A percentile compares a stretch with the other conserved stretches of the same genome.
These are phyloP conservation scores for Pyricularia sp. DNA, from an alignment of 2,329 filamentous ascomycete species.

Conservation along the genomic window DNA sequence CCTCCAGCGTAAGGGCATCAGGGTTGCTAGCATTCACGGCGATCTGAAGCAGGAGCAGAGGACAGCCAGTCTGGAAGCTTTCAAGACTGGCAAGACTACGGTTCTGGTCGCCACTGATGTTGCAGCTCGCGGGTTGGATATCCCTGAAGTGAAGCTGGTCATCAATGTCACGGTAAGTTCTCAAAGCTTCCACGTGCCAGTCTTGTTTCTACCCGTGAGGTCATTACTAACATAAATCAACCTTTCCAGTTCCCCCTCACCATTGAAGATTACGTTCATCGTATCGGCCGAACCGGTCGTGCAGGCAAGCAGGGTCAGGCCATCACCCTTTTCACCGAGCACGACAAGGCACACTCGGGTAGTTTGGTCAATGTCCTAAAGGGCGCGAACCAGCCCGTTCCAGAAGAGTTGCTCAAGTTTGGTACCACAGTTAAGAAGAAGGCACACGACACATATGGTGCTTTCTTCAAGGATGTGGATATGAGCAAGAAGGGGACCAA, in stretches of 20 bases:
- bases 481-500: constrained; percentile 76
- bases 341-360: constrained; percentile 84
- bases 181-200: neutral
- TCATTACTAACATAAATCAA: constrained; percentile 4
- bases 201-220: neutral
- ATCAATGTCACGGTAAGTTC: constrained; percentile 67
- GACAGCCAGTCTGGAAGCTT: constrained; percentile 74
- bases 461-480: constrained; percentile 86
- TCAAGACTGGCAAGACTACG: constrained; percentile 73
- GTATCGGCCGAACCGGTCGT: constrained; percentile 88
- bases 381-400: constrained; percentile 81
- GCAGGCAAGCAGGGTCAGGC: constrained; percentile 81
- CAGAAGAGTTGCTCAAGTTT: constrained; percentile 84
- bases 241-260: constrained; percentile 64
- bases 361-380: constrained; percentile 90
- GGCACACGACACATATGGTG: constrained; percentile 86
- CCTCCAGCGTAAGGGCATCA: constrained; percentile 64
- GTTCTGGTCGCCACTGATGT: constrained; percentile 93
- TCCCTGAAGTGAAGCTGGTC: constrained; percentile 87
- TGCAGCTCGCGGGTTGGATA: constrained; percentile 85
- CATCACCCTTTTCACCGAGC: constrained; percentile 88
- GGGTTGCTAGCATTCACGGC: constrained; percentile 84
- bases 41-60: constrained; percentile 83
- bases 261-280: constrained; percentile 94
- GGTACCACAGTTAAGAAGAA: constrained; percentile 99